Evolutionary conservation across 768 basidiomycete genomes (phyloP).

Genomic region (Phaffia tasmanica): DNA sequence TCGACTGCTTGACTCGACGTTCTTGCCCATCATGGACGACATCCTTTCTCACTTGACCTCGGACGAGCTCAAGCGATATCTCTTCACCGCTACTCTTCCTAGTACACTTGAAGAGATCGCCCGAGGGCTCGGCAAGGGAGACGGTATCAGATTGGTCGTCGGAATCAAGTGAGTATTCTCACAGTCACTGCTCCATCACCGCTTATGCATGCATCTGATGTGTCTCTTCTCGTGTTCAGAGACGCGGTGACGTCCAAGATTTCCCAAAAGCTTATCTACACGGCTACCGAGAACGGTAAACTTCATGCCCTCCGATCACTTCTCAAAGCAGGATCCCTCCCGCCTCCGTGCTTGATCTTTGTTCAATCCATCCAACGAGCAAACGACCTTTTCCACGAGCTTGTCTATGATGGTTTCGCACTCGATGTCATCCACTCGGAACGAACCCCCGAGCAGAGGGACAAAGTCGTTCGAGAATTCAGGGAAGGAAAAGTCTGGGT

Average conservation of each 20-base stretch:
- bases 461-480: constrained; percentile 73
- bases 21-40: constrained; percentile 77
- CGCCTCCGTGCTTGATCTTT: constrained; percentile 84
- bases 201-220: neutral
- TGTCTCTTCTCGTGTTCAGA: constrained; percentile 40
- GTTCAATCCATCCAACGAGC: constrained; percentile 63
- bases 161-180: constrained; percentile 68
- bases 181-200: neutral
- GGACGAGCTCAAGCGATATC: constrained; percentile 62
- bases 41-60: constrained; percentile 67
- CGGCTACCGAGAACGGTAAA: constrained; percentile 89
- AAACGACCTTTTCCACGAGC: constrained; percentile 59
- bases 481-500: constrained; percentile 85
- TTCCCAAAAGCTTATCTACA: constrained; percentile 74
- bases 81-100: constrained; percentile 92
- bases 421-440: constrained; percentile 88
- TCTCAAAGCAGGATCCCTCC: constrained; percentile 56
- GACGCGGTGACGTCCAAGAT: constrained; percentile 92
- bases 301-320: constrained; percentile 73
- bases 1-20: constrained; percentile 78
- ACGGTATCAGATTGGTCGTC: constrained; percentile 88
- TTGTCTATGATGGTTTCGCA: constrained; percentile 62
- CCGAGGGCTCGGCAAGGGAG: constrained; percentile 59
- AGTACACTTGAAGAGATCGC: constrained; percentile 76
- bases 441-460: constrained; percentile 73